These are phyloP conservation scores for Metarhizium anisopliae DNA, from an alignment of 2,329 filamentous ascomycete species.

Conservation along the genomic window DNA sequence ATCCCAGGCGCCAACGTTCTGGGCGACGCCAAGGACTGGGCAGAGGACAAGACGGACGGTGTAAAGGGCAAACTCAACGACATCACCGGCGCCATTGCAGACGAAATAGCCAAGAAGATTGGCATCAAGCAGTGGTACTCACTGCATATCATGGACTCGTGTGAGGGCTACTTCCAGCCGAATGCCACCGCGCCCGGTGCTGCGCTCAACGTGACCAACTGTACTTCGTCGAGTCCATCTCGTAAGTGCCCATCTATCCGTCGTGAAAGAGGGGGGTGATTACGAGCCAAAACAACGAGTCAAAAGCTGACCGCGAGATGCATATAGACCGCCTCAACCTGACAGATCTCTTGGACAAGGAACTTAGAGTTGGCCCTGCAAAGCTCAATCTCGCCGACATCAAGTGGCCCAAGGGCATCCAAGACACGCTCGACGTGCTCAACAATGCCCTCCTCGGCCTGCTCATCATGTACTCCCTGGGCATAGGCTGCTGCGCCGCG, in stretches of 20 bases:
- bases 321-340: conserved; percentile 34
- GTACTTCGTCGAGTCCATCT: conserved; percentile 20
- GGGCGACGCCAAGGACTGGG: conserved; percentile 20
- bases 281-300: background rate
- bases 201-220: conserved; percentile 35
- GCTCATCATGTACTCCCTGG: conserved; percentile 40
- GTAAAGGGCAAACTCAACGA: conserved; percentile 27
- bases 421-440: conserved; percentile 38
- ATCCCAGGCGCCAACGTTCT: conserved; percentile 14
- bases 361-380: conserved; percentile 36
- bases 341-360: conserved; percentile 34
- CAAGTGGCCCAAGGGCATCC: conserved; percentile 34
- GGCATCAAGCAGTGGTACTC: conserved; percentile 44
- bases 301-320: background rate
- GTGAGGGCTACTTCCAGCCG: conserved; percentile 36
- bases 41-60: conserved; percentile 22
- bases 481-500: conserved; percentile 31
- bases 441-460: conserved; percentile 38
- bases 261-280: too few species aligned
- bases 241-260: background rate
- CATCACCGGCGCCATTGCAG: conserved; percentile 29
- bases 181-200: conserved; percentile 28
- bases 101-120: conserved; percentile 30
- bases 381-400: conserved; percentile 35
- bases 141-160: conserved; percentile 37